Base-by-base conservation (phyloP, 1,284 basidiomycete species). In the Malassezia obtusa region DNA sequence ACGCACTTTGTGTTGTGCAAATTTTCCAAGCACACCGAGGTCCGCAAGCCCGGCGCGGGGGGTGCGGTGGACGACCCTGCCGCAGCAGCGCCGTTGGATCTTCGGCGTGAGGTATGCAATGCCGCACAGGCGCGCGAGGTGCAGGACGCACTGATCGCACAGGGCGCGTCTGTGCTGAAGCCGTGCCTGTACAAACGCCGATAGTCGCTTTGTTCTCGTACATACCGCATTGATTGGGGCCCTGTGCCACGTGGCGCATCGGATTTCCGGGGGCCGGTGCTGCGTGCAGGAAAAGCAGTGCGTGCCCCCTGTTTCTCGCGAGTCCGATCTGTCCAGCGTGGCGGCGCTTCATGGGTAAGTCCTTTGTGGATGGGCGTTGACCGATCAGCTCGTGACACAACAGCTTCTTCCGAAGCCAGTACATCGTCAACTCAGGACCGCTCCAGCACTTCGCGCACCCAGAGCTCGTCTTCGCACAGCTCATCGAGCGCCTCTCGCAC, bases 121-220 rank as follows among this genome's bases (percentile, higher is more conserved):
- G 74, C 76, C 10, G 78, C 84, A 52, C 77, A 80, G 58, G 83
- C 84, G 36, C 87, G 84, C 21, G 53, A 36, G 83, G 72, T 76
- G n/a, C 79, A 77, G 43, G 24, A 43, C 10, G 9, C 10, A 31
- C 59, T 89, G 24, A 65, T 83, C 50, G 75, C 77, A 19, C 79
- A 80, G 63, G 84, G 85, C 15, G 75, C 78, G 60, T 74, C 84
- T 10, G 71, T 82, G 35, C 78, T 99, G 55, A 89, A 90, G 73
- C 85, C 90, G 28, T 99, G 94, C 76, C 86, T 96, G 75, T 99
- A 99, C 76, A 99, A 98, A 77, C 82, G 88, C 67, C 81, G 92
- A 68, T 96, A 50, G 76, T 80, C 53, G 15, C 37, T 7, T 39
- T 14, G 3, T 21, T 40, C 38, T n/a, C n/a, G 26, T 15, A 40